Conservation (phyloP, 2,329 filamentous ascomycete genomes). For the Coniosporium tulheliwenetii region DNA sequence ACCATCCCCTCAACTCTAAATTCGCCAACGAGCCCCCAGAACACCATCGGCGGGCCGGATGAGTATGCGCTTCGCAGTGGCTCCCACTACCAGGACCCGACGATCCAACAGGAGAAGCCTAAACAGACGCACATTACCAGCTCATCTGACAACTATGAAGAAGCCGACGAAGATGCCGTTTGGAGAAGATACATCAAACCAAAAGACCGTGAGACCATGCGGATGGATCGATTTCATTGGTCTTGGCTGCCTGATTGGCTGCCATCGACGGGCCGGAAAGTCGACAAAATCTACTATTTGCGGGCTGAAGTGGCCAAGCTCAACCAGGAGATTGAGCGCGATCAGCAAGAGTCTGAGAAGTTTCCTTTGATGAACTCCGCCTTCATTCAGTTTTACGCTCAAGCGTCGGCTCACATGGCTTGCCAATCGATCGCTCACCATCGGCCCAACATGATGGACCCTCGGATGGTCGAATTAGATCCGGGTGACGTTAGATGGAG, state of each 20-base stretch:
- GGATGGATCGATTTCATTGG: constrained; percentile 45
- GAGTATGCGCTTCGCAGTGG: too few relatives aligned
- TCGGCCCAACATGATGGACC: constrained; percentile 82
- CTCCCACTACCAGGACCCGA: too few relatives aligned
- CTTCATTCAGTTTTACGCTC: constrained; percentile 97
- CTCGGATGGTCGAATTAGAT: constrained; percentile 81
- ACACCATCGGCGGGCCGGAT: too few relatives aligned
- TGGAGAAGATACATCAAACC: constrained; percentile 76
- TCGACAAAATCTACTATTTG: constrained; percentile 88
- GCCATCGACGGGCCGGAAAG: constrained; percentile 73
- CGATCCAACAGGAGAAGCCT: too few relatives aligned
- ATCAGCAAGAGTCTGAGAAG: constrained; percentile 70
- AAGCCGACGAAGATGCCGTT: constrained; percentile 41
- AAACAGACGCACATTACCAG: too few relatives aligned
- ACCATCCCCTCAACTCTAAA: too few relatives aligned
- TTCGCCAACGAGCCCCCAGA: too few relatives aligned
- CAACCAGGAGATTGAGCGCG: constrained; percentile 81
- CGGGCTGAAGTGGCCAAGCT: constrained; percentile 72
- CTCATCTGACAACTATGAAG: constrained; percentile 44
- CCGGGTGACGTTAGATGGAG: constrained; percentile 91
- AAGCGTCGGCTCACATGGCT: constrained; percentile 95
- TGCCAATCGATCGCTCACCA: constrained; percentile 87
- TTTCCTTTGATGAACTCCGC: constrained; percentile 92
- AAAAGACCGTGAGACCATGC: constrained; percentile 74
- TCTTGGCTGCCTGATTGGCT: constrained; percentile 57